These are phyloP conservation scores for Candida nonsorbophila DNA, from an alignment of 805 yeast genomes.

Conservation along the genomic window DNA sequence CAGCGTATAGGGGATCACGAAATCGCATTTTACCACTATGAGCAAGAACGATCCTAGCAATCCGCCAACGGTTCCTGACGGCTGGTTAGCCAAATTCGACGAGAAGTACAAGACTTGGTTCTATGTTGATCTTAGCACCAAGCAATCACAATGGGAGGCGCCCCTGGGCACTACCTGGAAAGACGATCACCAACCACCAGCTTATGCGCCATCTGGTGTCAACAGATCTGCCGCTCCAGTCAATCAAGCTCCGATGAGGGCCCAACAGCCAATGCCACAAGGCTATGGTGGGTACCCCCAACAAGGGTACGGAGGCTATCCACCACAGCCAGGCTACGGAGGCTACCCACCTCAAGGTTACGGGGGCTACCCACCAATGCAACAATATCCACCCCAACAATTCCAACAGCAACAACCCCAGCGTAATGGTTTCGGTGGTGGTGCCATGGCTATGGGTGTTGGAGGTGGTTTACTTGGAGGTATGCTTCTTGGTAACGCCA, in stretches of 20 bases:
- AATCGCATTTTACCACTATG: too few species aligned
- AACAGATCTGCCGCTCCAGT: neutral
- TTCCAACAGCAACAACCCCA: constrained; percentile 14
- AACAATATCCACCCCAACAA: constrained; percentile 14
- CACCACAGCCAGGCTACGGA: constrained; percentile 21
- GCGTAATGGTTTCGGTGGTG: constrained; percentile 38
- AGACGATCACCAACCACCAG: constrained; percentile 42
- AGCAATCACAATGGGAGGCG: constrained; percentile 87
- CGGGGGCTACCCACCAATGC: constrained; percentile 24
- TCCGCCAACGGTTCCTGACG: constrained; percentile 54
- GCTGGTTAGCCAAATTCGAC: constrained; percentile 74
- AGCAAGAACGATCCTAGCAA: constrained; percentile 25
- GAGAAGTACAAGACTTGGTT: constrained; percentile 69
- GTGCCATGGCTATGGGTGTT: constrained; percentile 46
- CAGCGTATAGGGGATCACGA: neutral
- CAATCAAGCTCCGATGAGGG: constrained; percentile 1
- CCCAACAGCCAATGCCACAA: constrained; percentile 1
- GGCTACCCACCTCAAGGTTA: constrained; percentile 27
- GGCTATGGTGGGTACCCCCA: constrained; percentile 11
- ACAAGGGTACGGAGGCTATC: constrained; percentile 19
- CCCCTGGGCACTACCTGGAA: constrained; percentile 47
- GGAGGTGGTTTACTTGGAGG: constrained; percentile 62
- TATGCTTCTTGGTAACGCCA: constrained; percentile 42
- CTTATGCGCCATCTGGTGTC: constrained; percentile 12
- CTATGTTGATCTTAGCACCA: constrained; percentile 68